These are phyloP conservation scores for Botrytis galanthina DNA, from an alignment of 2,329 filamentous ascomycete genomes.

Conservation along the genomic window DNA sequence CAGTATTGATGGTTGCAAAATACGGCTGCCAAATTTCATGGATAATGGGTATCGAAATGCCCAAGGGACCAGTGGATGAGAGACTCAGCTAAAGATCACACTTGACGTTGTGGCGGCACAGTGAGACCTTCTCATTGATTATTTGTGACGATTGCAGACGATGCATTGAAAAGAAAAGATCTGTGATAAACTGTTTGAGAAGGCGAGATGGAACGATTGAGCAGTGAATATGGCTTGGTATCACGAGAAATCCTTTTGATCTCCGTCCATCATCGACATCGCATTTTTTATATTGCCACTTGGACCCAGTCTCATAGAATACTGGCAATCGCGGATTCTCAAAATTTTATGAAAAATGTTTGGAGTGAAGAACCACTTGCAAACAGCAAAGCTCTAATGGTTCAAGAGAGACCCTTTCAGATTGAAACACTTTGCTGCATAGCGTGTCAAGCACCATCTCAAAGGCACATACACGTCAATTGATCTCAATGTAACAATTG, in stretches of 20 bases:
- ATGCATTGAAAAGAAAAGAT: neutral
- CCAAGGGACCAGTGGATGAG: neutral
- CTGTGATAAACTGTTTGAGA: neutral
- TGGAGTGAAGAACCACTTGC: neutral
- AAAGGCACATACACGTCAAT: neutral
- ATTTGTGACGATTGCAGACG: neutral
- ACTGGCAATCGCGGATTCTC: too few species aligned
- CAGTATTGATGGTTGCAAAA: neutral
- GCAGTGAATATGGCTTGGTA: neutral
- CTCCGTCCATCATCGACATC: neutral
- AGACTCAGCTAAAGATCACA: neutral
- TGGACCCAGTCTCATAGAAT: neutral
- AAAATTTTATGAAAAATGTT: too few species aligned
- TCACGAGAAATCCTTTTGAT: neutral
- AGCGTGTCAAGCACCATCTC: neutral
- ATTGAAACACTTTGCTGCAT: neutral
- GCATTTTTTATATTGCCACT: neutral
- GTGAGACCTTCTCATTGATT: neutral
- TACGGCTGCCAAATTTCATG: neutral
- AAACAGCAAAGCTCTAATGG: neutral
- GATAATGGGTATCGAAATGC: neutral
- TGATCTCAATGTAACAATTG: neutral
- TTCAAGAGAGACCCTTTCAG: neutral
- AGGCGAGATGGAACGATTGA: neutral
- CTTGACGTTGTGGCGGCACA: too few species aligned